phyloP scores from a whole-genome alignment of 73 alveolate genomes.

The Tetrahymena elliotti region DNA sequence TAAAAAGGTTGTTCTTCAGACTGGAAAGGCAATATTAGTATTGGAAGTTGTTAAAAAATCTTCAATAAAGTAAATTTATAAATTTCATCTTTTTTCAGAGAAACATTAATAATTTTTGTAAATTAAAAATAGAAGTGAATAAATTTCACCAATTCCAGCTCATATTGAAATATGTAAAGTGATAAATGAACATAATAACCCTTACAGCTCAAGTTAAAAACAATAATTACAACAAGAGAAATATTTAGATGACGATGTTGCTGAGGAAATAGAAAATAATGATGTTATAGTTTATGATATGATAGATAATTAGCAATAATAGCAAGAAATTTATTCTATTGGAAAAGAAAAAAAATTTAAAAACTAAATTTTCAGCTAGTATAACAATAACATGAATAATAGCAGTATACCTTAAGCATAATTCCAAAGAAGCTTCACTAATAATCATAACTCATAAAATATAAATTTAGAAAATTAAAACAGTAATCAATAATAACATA shows the following conservation, averaged over 20 bases:
- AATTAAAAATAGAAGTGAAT: not conserved
- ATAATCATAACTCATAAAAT: not conserved
- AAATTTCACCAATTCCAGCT: not conserved
- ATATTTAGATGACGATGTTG: not conserved
- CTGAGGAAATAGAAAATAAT: not conserved
- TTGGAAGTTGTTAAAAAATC: not conserved
- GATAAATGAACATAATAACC: not conserved
- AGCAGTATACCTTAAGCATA: not conserved
- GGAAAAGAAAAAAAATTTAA: not conserved
- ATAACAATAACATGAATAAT: not conserved
- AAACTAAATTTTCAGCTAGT: not conserved
- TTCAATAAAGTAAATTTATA: not conserved
- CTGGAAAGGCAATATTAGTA: not conserved
- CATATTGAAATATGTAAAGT: not conserved
- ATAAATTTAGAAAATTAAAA: not conserved
- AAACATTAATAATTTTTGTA: not conserved
- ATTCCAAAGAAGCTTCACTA: not conserved
- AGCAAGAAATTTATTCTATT: not conserved
- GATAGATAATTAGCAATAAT: not conserved
- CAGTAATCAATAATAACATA: not conserved
- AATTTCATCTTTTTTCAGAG: not conserved
- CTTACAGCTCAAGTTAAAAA: not conserved
- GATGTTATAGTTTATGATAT: not conserved
- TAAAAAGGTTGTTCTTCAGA: not conserved
- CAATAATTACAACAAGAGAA: not conserved